Evolutionary conservation across 352 stramenopile species (phyloP).

Genomic region (Blastocystis sp.): DNA sequence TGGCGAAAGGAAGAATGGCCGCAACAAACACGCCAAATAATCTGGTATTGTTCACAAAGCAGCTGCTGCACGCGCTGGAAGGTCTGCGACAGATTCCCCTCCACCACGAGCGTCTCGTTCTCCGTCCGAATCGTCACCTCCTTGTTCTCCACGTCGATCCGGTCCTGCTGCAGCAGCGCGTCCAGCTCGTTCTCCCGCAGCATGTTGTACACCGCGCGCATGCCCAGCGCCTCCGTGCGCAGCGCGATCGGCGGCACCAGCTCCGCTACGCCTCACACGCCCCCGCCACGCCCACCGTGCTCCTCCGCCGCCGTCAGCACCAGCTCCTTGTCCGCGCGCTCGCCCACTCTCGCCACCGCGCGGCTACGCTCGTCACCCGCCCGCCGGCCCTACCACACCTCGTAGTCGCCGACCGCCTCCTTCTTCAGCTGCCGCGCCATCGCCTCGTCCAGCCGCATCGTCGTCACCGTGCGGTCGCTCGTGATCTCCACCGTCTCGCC

Average conservation of each 20-base stretch:
- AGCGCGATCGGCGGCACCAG: constrained; percentile 8
- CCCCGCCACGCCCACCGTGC: not conserved
- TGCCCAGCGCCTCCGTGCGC: not conserved
- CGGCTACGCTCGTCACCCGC: not conserved
- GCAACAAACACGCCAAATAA: constrained; percentile 28
- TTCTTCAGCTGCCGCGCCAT: not conserved
- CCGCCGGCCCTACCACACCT: not conserved
- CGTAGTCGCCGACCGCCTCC: constrained; percentile 12
- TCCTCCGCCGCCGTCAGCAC: not conserved
- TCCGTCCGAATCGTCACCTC: constrained; percentile 45
- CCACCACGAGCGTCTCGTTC: constrained; percentile 54
- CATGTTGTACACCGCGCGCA: not conserved
- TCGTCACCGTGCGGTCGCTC: constrained; percentile 26
- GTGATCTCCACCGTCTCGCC: constrained; percentile 4
- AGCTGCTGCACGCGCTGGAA: constrained; percentile 40
- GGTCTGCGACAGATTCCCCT: not conserved
- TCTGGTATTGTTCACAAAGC: constrained; percentile 41
- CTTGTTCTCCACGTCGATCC: constrained; percentile 9
- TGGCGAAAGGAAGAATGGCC: not conserved
- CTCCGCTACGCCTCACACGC: not conserved
- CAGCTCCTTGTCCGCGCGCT: not conserved
- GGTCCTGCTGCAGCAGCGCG: not conserved
- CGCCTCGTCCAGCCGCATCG: constrained; percentile 35
- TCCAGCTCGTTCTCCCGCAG: constrained; percentile 35
- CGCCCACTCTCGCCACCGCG: constrained; percentile 19